phyloP scores from a whole-genome alignment of 2,329 filamentous ascomycete genomes.

The Venturia oleaginea region DNA sequence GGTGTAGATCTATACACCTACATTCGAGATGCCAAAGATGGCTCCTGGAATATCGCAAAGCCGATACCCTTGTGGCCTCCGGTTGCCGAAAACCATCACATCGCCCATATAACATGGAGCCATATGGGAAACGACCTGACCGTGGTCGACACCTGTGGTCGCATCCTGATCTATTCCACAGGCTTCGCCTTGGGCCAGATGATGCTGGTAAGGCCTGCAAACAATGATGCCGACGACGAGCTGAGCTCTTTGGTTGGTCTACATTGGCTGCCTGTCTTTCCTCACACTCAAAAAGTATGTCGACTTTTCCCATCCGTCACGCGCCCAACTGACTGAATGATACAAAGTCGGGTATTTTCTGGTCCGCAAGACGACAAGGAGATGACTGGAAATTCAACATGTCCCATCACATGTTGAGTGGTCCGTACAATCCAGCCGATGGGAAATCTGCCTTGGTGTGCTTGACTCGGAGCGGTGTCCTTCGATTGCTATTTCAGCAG shows the following conservation, averaged over 20 bases:
- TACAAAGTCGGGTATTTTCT: constrained; percentile 27
- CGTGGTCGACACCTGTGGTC: constrained; percentile 69
- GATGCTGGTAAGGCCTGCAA: constrained; percentile 50
- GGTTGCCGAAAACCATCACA: constrained; percentile 52
- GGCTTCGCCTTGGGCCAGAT: constrained; percentile 66
- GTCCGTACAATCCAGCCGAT: constrained; percentile 63
- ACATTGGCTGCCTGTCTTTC: constrained; percentile 61
- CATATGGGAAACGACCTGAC: constrained; percentile 70
- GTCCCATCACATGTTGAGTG: constrained; percentile 54
- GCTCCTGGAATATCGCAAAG: constrained; percentile 67
- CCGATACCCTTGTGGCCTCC: constrained; percentile 38
- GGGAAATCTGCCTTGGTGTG: constrained; percentile 67
- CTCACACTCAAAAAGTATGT: constrained; percentile 30
- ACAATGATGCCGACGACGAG: constrained; percentile 63
- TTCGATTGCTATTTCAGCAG: constrained; percentile 72
- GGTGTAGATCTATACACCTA: constrained; percentile 66
- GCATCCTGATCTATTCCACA: constrained; percentile 65
- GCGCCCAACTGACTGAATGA: constrained; percentile 17
- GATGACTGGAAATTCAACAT: constrained; percentile 60
- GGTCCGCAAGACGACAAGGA: constrained; percentile 31
- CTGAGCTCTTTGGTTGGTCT: constrained; percentile 70
- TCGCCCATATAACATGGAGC: constrained; percentile 80
- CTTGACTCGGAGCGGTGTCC: constrained; percentile 62
- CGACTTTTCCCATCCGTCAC: constrained; percentile 14
- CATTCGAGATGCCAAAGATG: constrained; percentile 57